Conservation (phyloP, 2,329 filamentous ascomycete genomes). For the Aspergillus pseudonomiae region DNA sequence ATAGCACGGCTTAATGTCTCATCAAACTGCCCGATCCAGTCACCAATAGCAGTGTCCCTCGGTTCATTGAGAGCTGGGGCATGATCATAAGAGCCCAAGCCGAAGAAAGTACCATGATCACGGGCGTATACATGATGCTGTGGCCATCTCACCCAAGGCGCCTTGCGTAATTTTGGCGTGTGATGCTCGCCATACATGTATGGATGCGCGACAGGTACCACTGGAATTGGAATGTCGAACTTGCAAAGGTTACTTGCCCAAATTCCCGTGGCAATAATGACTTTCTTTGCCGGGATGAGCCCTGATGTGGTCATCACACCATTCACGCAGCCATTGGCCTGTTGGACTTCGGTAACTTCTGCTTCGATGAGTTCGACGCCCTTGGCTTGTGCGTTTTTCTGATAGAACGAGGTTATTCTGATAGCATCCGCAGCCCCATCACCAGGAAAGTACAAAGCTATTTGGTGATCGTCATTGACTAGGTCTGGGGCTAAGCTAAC, state of each 20-base stretch:
- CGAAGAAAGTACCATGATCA: conserved; percentile 37
- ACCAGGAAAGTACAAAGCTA: conserved; percentile 28
- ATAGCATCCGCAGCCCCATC: conserved; percentile 33
- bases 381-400: conserved; percentile 22
- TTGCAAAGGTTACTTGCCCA: conserved; percentile 31
- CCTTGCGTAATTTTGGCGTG: conserved; percentile 20
- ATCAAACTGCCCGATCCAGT: conserved; percentile 30
- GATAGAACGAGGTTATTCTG: conserved; percentile 29
- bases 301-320: conserved; percentile 22
- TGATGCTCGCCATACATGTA: conserved; percentile 34
- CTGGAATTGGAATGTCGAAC: conserved; percentile 31
- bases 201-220: conserved; percentile 40
- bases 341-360: conserved; percentile 21
- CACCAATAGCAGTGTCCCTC: conserved; percentile 21
- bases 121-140: conserved; percentile 40
- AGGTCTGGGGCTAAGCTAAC: conserved; percentile 30
- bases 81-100: conserved; percentile 40
- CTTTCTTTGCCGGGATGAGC: conserved; percentile 15
- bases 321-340: conserved; percentile 20
- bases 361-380: conserved; percentile 29
- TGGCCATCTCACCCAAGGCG: conserved; percentile 40
- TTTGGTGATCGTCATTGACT: conserved; percentile 26
- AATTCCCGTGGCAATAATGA: conserved; percentile 35
- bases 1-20: conserved; percentile 22
- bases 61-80: conserved; percentile 25